phyloP scores from a whole-genome alignment of 2,329 filamentous ascomycete species.

The Aspergillus fumigatus region DNA sequence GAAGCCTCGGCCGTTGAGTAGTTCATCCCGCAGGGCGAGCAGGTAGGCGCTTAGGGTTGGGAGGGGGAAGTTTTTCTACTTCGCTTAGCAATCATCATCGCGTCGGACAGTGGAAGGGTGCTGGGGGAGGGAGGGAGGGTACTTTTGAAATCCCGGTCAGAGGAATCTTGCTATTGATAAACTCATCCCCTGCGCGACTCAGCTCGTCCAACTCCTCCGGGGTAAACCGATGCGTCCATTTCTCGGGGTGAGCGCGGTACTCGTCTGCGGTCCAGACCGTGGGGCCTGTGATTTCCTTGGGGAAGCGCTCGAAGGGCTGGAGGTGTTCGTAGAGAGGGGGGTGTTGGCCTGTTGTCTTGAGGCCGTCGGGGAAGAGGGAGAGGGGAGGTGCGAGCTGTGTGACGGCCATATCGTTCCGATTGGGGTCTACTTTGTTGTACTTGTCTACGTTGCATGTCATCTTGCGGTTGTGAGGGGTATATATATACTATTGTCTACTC shows the following conservation, averaged over 20 bases:
- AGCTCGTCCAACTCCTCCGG: slow-evolving; percentile 64
- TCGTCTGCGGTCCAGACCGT: slow-evolving; percentile 69
- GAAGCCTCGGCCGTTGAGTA: slow-evolving; percentile 84
- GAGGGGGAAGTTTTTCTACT: slow-evolving; percentile 56
- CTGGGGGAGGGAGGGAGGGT: background rate
- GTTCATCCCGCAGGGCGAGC: slow-evolving; percentile 55
- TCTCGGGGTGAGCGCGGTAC: slow-evolving; percentile 58
- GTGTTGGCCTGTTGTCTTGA: slow-evolving; percentile 69
- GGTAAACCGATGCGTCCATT: slow-evolving; percentile 69
- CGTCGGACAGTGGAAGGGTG: background rate
- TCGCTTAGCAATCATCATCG: background rate
- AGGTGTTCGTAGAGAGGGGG: slow-evolving; percentile 62
- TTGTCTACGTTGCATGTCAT: background rate
- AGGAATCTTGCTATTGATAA: slow-evolving; percentile 60
- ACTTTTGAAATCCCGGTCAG: slow-evolving; percentile 67
- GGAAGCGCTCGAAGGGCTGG: slow-evolving; percentile 65
- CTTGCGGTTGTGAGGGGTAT: background rate
- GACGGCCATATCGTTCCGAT: slow-evolving; percentile 20
- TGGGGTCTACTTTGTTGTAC: background rate
- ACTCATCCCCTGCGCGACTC: slow-evolving; percentile 61
- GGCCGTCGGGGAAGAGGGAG: slow-evolving; percentile 57
- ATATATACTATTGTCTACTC: background rate
- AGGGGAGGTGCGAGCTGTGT: slow-evolving; percentile 31
- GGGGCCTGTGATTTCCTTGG: slow-evolving; percentile 63
- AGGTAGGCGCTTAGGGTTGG: slow-evolving; percentile 54